phyloP scores from a whole-genome alignment of 371 early-diverging fungal species.

The Thermomucor indicae-seudaticae region DNA sequence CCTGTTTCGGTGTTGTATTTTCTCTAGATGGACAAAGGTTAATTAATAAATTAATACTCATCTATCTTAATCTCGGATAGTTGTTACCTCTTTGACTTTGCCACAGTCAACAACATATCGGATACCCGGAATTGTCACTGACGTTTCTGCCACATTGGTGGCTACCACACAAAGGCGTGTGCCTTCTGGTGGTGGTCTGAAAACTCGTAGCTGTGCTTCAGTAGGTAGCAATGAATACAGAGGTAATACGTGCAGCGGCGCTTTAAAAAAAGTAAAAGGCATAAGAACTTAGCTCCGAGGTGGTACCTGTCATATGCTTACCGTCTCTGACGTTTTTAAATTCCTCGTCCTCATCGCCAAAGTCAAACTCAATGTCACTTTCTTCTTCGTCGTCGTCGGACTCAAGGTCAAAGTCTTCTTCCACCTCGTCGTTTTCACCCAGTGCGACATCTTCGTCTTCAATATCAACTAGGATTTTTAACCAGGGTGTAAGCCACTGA shows the following conservation, averaged over 20 bases:
- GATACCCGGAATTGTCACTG: constrained; percentile 96
- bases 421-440: constrained; percentile 53
- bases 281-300: too few relatives aligned
- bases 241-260: constrained; percentile 83
- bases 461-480: constrained; percentile 34
- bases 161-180: constrained; percentile 94
- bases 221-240: constrained; percentile 91
- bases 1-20: constrained; percentile 77
- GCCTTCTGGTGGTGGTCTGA: constrained; percentile 84
- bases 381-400: constrained; percentile 24
- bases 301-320: constrained; percentile 1
- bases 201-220: constrained; percentile 85
- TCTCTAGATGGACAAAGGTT: constrained; percentile 29
- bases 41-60: background rate
- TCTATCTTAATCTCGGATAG: background rate
- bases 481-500: background rate
- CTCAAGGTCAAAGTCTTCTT: constrained; percentile 52
- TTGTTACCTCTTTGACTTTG: constrained; percentile 76
- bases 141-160: constrained; percentile 99
- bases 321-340: constrained; percentile 30
- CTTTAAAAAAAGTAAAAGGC: constrained; percentile 11
- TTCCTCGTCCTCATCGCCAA: constrained; percentile 42
- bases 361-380: constrained; percentile 37
- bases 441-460: constrained; percentile 61
- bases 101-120: constrained; percentile 98